phyloP scores from a whole-genome alignment of 2,329 filamentous ascomycete genomes.

The Orbilia brochopaga region DNA sequence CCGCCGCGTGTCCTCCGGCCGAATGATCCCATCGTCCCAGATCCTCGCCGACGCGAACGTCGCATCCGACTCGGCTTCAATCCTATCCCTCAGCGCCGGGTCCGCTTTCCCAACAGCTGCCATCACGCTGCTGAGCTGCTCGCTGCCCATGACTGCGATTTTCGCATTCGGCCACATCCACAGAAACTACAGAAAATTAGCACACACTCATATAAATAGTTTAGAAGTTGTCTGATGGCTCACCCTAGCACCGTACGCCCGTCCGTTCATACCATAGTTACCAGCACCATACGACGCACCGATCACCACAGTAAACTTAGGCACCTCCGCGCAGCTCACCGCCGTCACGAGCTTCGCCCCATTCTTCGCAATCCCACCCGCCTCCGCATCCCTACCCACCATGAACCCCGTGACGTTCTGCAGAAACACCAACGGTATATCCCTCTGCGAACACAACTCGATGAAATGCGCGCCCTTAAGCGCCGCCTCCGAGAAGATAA shows the following conservation, averaged over 20 bases:
- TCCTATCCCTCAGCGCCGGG: constrained; percentile 78
- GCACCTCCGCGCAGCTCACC: constrained; percentile 89
- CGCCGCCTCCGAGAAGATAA: constrained; percentile 85
- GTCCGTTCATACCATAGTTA: constrained; percentile 98
- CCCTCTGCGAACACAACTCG: constrained; percentile 87
- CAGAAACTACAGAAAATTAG: constrained; percentile 61
- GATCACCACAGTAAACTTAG: constrained; percentile 97
- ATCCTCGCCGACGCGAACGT: constrained; percentile 85
- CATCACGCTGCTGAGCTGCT: constrained; percentile 93
- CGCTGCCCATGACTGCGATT: constrained; percentile 89
- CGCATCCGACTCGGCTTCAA: constrained; percentile 88
- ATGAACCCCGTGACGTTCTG: constrained; percentile 99
- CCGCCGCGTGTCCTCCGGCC: constrained; percentile 74
- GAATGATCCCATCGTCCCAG: constrained; percentile 88
- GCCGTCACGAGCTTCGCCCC: constrained; percentile 96
- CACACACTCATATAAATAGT: too few relatives aligned
- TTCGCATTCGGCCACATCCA: constrained; percentile 99
- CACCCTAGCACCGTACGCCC: constrained; percentile 69
- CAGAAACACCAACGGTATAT: constrained; percentile 87
- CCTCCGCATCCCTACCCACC: constrained; percentile 91
- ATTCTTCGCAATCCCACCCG: constrained; percentile 95
- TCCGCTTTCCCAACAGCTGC: constrained; percentile 88
- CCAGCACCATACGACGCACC: constrained; percentile 65
- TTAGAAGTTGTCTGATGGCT: background rate
- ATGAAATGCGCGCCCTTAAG: constrained; percentile 97